phyloP scores from a whole-genome alignment of 202 grass and related monocot species.

The Zoysia matrella region DNA sequence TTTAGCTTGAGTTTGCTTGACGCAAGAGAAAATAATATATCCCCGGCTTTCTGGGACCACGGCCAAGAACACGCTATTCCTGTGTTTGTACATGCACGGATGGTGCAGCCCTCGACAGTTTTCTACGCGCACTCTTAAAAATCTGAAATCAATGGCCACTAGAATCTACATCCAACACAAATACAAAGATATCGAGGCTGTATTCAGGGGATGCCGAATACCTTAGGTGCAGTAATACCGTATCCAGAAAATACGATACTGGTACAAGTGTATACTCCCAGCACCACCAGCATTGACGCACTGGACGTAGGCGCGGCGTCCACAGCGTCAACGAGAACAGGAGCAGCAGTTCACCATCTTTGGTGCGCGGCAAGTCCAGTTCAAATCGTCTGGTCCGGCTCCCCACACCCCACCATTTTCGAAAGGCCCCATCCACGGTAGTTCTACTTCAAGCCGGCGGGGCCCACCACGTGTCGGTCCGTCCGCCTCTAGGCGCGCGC shows the following conservation, averaged over 20 bases:
- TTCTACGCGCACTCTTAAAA: background rate
- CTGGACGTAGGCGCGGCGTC: no score
- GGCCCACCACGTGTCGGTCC: conserved; percentile 48
- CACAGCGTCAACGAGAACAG: no score
- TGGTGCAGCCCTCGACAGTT: no score
- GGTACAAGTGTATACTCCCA: no score
- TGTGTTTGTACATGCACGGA: background rate
- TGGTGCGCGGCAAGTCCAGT: no score
- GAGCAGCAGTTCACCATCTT: no score
- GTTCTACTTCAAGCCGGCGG: background rate
- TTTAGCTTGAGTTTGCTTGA: conserved; percentile 17
- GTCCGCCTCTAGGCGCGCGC: background rate
- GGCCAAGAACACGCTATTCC: background rate
- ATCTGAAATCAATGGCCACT: background rate
- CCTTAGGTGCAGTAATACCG: no score
- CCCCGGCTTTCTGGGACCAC: background rate
- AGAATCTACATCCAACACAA: background rate
- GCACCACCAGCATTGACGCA: no score
- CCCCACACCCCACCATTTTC: background rate
- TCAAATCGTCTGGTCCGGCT: no score
- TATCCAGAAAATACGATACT: background rate
- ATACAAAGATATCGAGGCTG: background rate
- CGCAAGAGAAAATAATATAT: conserved; percentile 8
- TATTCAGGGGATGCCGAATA: background rate
- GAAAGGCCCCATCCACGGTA: background rate